Base-by-base conservation (phyloP, 176 grass and related monocot species). In the Urochloa ruziziensis region DNA sequence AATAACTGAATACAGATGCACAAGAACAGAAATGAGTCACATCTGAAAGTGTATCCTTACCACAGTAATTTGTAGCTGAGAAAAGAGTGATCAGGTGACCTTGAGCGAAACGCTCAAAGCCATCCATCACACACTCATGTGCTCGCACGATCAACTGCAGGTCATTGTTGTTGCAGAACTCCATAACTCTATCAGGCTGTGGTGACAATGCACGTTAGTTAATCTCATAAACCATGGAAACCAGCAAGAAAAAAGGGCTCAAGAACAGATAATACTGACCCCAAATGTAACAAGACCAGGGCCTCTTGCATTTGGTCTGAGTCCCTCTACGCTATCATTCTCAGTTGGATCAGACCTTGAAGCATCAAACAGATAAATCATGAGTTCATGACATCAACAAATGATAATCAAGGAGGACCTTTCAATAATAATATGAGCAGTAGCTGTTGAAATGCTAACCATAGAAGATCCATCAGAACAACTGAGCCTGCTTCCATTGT, bases 101-200 rank as follows among this genome's bases (percentile, higher is more conserved):
- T 78, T 99, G 97, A 80, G 97, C 97, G 23, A 99, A 99, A 43
- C 97, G 93, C 88, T 99, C 93, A 62, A 99, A 99, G 67, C 97
- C 97, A 92, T 99, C 97, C 93, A 99, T 99, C 69, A 99, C 97
- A 94, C 97, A 99, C 70, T 99, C 97, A 6, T 99, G 97, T 43
- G 97, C 97, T 76, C 97, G 89, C 65, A 99, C 88, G 15, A 96
- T 99, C 75, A 99, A 96, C 78, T 99, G 97, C 10, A 99, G 66
- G 77, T 96, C 91, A 91, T 99, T 99, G 74, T 99, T 99, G 79
- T 96, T 90, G 83, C 97, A 99, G 81, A 99, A 99, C 87, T 99
- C 97, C 97, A 96, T 96, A 74, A 99, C 97, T 81, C 93, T 86
- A 29, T 99, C 97, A 83, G 96, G 96, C 96, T 99, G 92, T n/a